phyloP scores from a whole-genome alignment of 1,139 yeast species.

The Wickerhamomyces sp. region DNA sequence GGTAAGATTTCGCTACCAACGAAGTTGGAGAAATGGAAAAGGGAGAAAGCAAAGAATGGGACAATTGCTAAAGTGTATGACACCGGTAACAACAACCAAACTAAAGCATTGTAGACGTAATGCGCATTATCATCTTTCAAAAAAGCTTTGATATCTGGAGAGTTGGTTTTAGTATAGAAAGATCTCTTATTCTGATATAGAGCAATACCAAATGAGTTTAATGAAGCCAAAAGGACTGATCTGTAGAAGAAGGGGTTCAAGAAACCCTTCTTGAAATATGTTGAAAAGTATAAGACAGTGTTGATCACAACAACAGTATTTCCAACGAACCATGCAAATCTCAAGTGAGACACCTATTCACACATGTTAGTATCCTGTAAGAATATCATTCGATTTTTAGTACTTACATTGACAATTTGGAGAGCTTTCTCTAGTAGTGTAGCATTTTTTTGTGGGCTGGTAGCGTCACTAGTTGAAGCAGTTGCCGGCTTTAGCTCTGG shows the following conservation, averaged over 20 bases:
- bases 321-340: conserved; percentile 44
- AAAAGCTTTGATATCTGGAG: conserved; percentile 28
- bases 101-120: conserved; percentile 52
- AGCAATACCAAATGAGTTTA: conserved; percentile 75
- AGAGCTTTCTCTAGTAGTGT: not conserved
- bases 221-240: conserved; percentile 57
- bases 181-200: conserved; percentile 43
- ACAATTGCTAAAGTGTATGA: conserved; percentile 52
- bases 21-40: conserved; percentile 71
- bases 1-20: conserved; percentile 66
- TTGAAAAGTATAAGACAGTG: conserved; percentile 48
- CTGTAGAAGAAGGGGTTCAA: conserved; percentile 50
- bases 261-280: conserved; percentile 34
- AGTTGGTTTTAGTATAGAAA: conserved; percentile 10
- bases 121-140: conserved; percentile 64
- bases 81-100: conserved; percentile 50
- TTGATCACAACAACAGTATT: conserved; percentile 63
- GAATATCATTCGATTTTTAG: not conserved
- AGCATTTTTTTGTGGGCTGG: not conserved
- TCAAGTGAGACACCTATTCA: conserved; percentile 19
- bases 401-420: not conserved
- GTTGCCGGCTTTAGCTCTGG: too few species aligned
- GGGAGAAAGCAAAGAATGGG: conserved; percentile 66
- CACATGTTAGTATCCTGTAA: not conserved
- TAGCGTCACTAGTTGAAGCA: not conserved